Percentiles rank a stretch among this genome's conserved stretches.
Evolutionary conservation across 371 early-diverging fungal species (phyloP).

Genomic region (Mucor indicus): DNA sequence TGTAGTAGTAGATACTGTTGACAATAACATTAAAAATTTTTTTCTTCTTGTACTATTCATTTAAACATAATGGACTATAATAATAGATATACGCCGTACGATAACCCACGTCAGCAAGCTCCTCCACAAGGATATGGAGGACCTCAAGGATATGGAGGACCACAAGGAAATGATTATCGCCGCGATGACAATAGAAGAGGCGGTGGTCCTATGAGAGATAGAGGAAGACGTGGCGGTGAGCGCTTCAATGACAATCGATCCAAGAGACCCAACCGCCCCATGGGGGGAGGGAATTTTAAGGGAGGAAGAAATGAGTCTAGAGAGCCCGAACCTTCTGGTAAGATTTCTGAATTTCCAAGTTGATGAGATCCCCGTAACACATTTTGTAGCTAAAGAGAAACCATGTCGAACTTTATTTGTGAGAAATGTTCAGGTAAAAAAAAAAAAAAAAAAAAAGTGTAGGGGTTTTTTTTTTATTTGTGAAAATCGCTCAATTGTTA

Average conservation of each 20-base stretch:
- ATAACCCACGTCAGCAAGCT: no score
- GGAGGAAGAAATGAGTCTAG: conserved; percentile 11
- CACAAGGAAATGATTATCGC: conserved; percentile 6
- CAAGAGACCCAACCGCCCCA: conserved; percentile 9
- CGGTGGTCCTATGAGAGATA: conserved; percentile 28
- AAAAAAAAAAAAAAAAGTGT: neutral
- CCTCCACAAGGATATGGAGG: conserved; percentile 9
- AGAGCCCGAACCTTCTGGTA: conserved; percentile 15
- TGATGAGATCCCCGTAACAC: neutral
- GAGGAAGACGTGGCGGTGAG: conserved; percentile 18
- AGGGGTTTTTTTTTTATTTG: neutral
- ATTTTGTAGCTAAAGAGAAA: conserved; percentile 36
- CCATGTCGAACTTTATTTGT: conserved; percentile 56
- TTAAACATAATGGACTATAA: conserved; percentile 18
- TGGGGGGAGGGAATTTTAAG: conserved; percentile 1
- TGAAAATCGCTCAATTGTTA: neutral
- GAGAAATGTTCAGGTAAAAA: conserved; percentile 56
- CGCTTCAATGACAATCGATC: conserved; percentile 19
- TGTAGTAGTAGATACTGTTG: no score
- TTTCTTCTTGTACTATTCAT: no score
- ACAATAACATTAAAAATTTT: no score
- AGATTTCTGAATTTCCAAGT: neutral
- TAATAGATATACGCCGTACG: conserved; percentile 25
- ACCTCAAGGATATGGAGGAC: conserved; percentile 1
- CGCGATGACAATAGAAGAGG: conserved; percentile 19